These are phyloP conservation scores for Hemileccinum hortonii DNA, from an alignment of 1,284 basidiomycete species.

Conservation along the genomic window DNA sequence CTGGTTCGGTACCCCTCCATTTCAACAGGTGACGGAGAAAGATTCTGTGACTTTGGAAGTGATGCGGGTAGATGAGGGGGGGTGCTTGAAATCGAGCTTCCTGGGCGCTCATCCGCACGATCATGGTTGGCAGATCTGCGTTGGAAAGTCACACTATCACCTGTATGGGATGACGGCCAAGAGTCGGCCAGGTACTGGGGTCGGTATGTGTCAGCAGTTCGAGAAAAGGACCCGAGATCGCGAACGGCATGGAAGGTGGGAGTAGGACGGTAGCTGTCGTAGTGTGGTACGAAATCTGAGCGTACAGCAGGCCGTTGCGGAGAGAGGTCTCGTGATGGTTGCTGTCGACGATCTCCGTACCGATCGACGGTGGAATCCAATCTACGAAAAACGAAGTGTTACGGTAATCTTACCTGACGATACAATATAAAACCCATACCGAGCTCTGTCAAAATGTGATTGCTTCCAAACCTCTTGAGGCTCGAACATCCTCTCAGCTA, in stretches of 20 bases:
- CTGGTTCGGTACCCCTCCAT: slow-evolving; percentile 8
- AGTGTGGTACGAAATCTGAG: slow-evolving; percentile 26
- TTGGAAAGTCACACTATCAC: slow-evolving; percentile 18
- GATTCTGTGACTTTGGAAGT: slow-evolving; percentile 16
- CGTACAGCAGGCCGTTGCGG: slow-evolving; percentile 35
- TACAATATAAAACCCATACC: slow-evolving; percentile 26
- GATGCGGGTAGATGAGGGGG: slow-evolving; percentile 25
- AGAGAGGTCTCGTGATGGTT: slow-evolving; percentile 33
- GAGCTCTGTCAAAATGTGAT: slow-evolving; percentile 39
- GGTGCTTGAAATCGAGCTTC: slow-evolving; percentile 37
- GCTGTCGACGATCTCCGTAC: slow-evolving; percentile 33
- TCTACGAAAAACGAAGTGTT: slow-evolving; percentile 20
- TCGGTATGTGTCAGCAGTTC: slow-evolving; percentile 41
- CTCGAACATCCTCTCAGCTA: slow-evolving; percentile 63
- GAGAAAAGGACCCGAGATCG: slow-evolving; percentile 32
- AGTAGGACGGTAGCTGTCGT: slow-evolving; percentile 47
- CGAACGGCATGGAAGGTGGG: slow-evolving; percentile 27
- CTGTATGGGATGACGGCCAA: slow-evolving; percentile 21
- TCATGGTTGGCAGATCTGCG: slow-evolving; percentile 21
- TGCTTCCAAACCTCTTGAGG: slow-evolving; percentile 72
- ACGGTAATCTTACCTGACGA: slow-evolving; percentile 23
- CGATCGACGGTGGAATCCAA: slow-evolving; percentile 29
- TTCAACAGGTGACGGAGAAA: slow-evolving; percentile 22
- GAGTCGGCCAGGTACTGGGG: slow-evolving; percentile 36
- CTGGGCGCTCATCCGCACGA: slow-evolving; percentile 28